Percentiles rank a stretch among this genome's conserved stretches.
phyloP scores from a whole-genome alignment of 768 basidiomycete genomes.

The Boletus pseudo-olivaceus region DNA sequence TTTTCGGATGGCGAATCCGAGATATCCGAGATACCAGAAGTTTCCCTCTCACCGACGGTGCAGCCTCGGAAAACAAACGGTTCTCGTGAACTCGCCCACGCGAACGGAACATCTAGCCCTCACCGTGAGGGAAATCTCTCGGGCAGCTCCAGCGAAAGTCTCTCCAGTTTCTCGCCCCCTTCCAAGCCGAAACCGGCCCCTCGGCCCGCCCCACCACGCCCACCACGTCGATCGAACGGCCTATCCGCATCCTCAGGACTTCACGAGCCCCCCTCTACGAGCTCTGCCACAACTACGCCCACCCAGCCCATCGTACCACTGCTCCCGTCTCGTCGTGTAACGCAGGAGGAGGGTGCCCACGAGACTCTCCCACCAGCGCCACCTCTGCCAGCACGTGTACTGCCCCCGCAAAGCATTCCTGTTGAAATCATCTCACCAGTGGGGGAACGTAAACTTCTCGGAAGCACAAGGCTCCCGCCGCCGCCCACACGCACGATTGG shows the following conservation, averaged over 20 bases:
- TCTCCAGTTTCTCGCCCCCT: slow-evolving; percentile 6
- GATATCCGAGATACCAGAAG: slow-evolving; percentile 22
- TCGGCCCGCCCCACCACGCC: slow-evolving; percentile 22
- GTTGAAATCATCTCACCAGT: slow-evolving; percentile 21
- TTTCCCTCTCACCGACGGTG: slow-evolving; percentile 6
- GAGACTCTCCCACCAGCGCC: slow-evolving; percentile 16
- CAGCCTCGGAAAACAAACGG: slow-evolving; percentile 7
- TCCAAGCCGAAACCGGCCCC: slow-evolving; percentile 23
- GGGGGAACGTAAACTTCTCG: slow-evolving; percentile 26
- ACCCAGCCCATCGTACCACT: slow-evolving; percentile 31
- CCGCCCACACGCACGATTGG: slow-evolving; percentile 75
- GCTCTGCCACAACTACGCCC: slow-evolving; percentile 6
- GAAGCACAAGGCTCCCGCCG: slow-evolving; percentile 50
- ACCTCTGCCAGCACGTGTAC: slow-evolving; percentile 38
- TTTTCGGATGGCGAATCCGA: slow-evolving; percentile 32
- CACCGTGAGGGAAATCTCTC: slow-evolving; percentile 13
- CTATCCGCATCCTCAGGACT: neutral
- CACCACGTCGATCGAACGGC: slow-evolving; percentile 16
- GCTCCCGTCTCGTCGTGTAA: slow-evolving; percentile 38
- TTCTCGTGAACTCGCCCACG: neutral
- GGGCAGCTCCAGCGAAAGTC: slow-evolving; percentile 23
- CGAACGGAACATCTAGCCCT: neutral
- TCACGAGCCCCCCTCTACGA: neutral
- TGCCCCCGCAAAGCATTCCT: neutral
- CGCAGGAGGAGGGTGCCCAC: slow-evolving; percentile 6